Base-by-base conservation (phyloP, 2,329 filamentous ascomycete genomes). In the Aspergillus bombycis region DNA sequence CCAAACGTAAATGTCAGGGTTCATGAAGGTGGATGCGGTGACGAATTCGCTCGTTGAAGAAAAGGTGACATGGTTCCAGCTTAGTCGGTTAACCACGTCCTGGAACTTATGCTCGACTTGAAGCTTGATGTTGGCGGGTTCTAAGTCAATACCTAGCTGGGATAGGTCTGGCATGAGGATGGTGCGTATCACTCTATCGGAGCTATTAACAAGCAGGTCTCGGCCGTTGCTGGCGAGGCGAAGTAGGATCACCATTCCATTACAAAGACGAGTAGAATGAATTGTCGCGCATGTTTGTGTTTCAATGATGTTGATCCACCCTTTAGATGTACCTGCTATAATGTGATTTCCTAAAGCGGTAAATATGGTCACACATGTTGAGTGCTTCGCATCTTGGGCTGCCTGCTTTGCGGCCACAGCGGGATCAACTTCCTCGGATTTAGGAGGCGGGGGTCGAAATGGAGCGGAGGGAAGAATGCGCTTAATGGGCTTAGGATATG, bases 1-100 rank as follows among this genome's bases (percentile, higher is more conserved):
- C 95, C 94, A 98, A 32, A 98, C 94, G 79, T 98, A 98, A 67
- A 99, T 91, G 78, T 99, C 94, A 72, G 97, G 94, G 74, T 99
- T 99, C 84, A 98, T 98, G 78, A 93, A 97, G 2, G 95, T 98
- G 30, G 93, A 96, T 0, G 96, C 95, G 28, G 93, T 93, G 46
- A 99, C 93, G 75, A 98, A 98, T 78, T 99, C 95, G 58, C 93
- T 94, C 0, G 92, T 95, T 1, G 92, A 91, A 73, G 93, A 96
- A 77, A 99, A 98, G 0, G 94, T 93, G 63, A 97, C 94, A 74
- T 97, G 93, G 74, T 98, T 99, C 95, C 95, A 99, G 8, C 91
- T 93, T 14, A 98, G 82, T 52, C 91, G 89, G 75, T 99, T 98
- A 57, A 99, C 95, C 4, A 98, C 91, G 75, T 99, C 96, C 77